Conservation (phyloP, 208 protist species). For the Crithidia brevicula region DNA sequence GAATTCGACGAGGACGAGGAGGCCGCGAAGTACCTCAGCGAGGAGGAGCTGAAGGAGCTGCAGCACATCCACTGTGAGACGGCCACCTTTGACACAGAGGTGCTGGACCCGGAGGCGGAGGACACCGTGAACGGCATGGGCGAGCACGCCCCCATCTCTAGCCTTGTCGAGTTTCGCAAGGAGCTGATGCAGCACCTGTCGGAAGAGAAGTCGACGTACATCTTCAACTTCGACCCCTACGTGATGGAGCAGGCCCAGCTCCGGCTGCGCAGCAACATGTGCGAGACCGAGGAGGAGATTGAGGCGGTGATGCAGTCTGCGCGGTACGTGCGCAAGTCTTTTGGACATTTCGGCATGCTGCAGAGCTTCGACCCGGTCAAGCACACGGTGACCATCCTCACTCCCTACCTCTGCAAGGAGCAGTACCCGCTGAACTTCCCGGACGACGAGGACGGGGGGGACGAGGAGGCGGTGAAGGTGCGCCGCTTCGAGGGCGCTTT, state of each 20-base stretch:
- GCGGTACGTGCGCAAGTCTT: constrained; percentile 48
- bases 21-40: constrained; percentile 32
- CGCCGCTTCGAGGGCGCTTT: constrained; percentile 42
- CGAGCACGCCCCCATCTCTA: constrained; percentile 78
- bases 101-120: constrained; percentile 51
- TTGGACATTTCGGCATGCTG: constrained; percentile 79
- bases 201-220: constrained; percentile 66
- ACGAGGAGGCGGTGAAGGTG: constrained; percentile 14
- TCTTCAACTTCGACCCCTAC: constrained; percentile 92
- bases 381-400: constrained; percentile 65
- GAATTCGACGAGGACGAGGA: constrained; percentile 71
- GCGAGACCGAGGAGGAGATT: constrained; percentile 75
- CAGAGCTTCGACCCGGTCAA: constrained; percentile 72
- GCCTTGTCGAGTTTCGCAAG: constrained; percentile 83
- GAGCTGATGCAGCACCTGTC: constrained; percentile 64
- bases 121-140: constrained; percentile 57
- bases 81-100: constrained; percentile 79
- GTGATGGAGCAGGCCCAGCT: constrained; percentile 83
- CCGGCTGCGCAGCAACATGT: constrained; percentile 72
- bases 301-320: constrained; percentile 38
- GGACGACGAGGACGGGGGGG: constrained; percentile 1
- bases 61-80: constrained; percentile 80
- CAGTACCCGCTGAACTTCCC: constrained; percentile 37
- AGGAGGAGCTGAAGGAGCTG: constrained; percentile 43
- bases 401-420: constrained; percentile 61